These are phyloP conservation scores for Clitoria ternatea DNA, from an alignment of 306 rosid species.

Conservation along the genomic window DNA sequence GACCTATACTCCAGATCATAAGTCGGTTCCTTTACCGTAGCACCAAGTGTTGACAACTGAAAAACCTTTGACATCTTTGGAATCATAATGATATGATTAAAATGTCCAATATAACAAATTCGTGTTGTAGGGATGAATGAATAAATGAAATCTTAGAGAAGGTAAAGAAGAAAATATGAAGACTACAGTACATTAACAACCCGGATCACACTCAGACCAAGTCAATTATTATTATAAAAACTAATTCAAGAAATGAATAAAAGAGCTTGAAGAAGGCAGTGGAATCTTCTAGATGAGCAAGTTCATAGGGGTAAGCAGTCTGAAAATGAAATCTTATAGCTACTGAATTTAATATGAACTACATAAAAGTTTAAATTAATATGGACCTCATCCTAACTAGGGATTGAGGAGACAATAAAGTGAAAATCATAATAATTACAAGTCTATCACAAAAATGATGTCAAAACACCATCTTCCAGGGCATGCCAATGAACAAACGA, in stretches of 20 bases:
- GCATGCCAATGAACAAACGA: constrained; percentile 8
- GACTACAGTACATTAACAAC: neutral
- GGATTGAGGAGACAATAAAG: neutral
- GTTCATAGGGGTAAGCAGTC: neutral
- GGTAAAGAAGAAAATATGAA: neutral
- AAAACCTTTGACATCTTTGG: neutral
- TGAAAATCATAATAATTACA: neutral
- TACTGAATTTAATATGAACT: neutral
- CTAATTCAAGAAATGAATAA: neutral
- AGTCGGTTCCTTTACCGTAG: too few relatives aligned
- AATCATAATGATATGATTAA: neutral
- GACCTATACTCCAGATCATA: too few relatives aligned
- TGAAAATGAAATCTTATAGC: constrained; percentile 2
- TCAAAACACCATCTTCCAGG: neutral
- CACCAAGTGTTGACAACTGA: neutral
- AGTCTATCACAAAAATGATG: neutral
- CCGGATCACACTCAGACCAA: neutral
- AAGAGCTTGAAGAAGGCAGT: neutral
- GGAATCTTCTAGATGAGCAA: neutral
- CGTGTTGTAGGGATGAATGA: neutral
- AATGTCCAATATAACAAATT: neutral
- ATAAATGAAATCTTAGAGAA: neutral
- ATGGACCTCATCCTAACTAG: neutral
- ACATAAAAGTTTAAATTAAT: too few relatives aligned
- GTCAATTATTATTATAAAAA: constrained; percentile 5